A percentile compares a stretch with the other conserved stretches of the same genome.
Evolutionary conservation across 805 yeast species (phyloP).

Genomic region (Lipomyces yamanashiensis): DNA sequence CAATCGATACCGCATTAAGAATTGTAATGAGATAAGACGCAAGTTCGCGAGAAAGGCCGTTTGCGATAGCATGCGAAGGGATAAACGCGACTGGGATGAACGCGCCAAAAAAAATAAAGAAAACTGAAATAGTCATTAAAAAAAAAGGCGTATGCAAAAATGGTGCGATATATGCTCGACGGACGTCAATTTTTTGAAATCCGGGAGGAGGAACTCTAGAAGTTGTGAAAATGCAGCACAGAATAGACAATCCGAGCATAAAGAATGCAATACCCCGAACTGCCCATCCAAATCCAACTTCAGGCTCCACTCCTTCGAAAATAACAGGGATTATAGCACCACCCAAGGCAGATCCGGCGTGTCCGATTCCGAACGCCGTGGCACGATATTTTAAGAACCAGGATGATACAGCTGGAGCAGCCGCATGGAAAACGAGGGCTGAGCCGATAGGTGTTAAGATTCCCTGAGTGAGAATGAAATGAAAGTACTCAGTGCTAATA

Average conservation of each 20-base stretch:
- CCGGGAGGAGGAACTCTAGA: constrained; percentile 38
- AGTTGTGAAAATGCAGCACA: constrained; percentile 38
- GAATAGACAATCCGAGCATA: constrained; percentile 41
- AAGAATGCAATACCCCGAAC: constrained; percentile 55
- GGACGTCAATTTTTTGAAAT: neutral
- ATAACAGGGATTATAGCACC: constrained; percentile 56
- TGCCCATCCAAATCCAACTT: constrained; percentile 61
- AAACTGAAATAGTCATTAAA: constrained; percentile 37
- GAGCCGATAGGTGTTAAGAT: constrained; percentile 41
- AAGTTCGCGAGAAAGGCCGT: constrained; percentile 32
- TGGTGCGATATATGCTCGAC: constrained; percentile 30
- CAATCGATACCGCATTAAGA: constrained; percentile 38
- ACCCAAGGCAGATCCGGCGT: constrained; percentile 58
- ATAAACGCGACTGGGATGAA: constrained; percentile 45
- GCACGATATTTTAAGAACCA: constrained; percentile 54
- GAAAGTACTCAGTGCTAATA: constrained; percentile 52
- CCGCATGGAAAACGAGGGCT: constrained; percentile 16
- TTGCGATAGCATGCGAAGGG: constrained; percentile 41
- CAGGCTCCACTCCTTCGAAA: constrained; percentile 39
- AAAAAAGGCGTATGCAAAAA: constrained; percentile 40
- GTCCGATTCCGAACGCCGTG: constrained; percentile 53
- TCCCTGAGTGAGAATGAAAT: constrained; percentile 57
- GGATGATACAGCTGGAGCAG: constrained; percentile 51
- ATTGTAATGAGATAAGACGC: constrained; percentile 21
- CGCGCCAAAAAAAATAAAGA: constrained; percentile 42